A percentile compares a stretch with the other conserved stretches of the same genome.
These are phyloP conservation scores for Tuber indicum DNA, from an alignment of 495 filamentous ascomycete species.

Conservation along the genomic window DNA sequence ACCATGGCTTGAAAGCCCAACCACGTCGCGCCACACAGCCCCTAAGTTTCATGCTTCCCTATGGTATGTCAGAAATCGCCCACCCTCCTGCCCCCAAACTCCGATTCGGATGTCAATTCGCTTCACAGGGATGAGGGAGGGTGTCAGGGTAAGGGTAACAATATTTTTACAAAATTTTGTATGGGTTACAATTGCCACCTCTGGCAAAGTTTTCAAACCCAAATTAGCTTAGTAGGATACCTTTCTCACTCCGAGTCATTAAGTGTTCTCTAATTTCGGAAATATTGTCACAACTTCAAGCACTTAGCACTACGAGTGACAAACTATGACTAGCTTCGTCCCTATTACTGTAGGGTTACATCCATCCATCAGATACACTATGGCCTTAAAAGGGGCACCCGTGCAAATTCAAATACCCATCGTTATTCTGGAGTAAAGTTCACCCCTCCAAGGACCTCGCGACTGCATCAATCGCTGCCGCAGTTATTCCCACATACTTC, in stretches of 20 bases:
- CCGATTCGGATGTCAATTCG: too few relatives aligned
- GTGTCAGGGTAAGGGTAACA: too few relatives aligned
- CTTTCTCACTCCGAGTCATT: neutral
- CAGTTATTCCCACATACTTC: slow-evolving; percentile 42
- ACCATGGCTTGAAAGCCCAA: too few relatives aligned
- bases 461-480: slow-evolving; percentile 25
- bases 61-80: too few relatives aligned
- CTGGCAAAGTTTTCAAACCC: neutral
- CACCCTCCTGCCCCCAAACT: too few relatives aligned
- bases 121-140: too few relatives aligned
- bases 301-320: neutral
- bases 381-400: neutral
- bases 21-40: too few relatives aligned
- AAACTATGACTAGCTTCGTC: neutral
- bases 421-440: neutral
- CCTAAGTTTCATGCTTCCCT: too few relatives aligned
- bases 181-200: neutral
- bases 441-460: neutral
- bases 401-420: neutral
- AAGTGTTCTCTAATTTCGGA: neutral
- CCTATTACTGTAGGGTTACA: neutral
- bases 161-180: too few relatives aligned
- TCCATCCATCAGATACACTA: neutral
- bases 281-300: neutral
- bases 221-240: neutral